These are phyloP conservation scores for Pseudocercospora fuligena DNA, from an alignment of 2,329 filamentous ascomycete species.

Conservation along the genomic window DNA sequence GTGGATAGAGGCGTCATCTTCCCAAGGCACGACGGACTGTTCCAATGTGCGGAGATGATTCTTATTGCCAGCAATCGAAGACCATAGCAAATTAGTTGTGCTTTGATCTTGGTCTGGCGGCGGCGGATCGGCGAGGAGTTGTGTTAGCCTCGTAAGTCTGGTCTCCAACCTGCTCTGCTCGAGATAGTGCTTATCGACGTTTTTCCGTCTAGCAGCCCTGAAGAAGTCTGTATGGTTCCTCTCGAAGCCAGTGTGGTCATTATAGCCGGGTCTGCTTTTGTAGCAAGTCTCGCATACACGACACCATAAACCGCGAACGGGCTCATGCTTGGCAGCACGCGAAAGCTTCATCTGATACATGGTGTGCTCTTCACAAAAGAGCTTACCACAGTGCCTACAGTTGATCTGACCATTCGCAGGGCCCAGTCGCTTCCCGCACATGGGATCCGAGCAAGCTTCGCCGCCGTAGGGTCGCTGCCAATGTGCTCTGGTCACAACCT, in stretches of 20 bases:
- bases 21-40: conserved; percentile 86
- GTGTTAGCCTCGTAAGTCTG: conserved; percentile 85
- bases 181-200: conserved; percentile 81
- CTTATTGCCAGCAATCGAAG: conserved; percentile 66
- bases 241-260: conserved; percentile 69
- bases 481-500: conserved; percentile 83
- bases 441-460: conserved; percentile 84
- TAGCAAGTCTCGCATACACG: conserved; percentile 99
- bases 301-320: conserved; percentile 88
- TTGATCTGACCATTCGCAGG: conserved; percentile 84
- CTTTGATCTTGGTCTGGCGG: conserved; percentile 62
- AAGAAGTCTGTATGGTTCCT: conserved; percentile 77
- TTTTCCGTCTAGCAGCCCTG: conserved; percentile 70
- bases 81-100: conserved; percentile 59
- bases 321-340: conserved; percentile 84
- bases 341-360: conserved; percentile 99
- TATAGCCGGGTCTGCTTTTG: conserved; percentile 94
- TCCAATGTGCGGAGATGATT: conserved; percentile 76
- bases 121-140: conserved; percentile 76
- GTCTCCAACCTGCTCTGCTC: conserved; percentile 92
- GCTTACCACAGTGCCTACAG: conserved; percentile 86
- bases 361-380: conserved; percentile 97
- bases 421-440: conserved; percentile 80
- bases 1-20: conserved; percentile 80
- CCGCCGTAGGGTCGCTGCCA: conserved; percentile 80